phyloP scores from a whole-genome alignment of 805 yeast genomes.

The Saccharomycopsis amapae region DNA sequence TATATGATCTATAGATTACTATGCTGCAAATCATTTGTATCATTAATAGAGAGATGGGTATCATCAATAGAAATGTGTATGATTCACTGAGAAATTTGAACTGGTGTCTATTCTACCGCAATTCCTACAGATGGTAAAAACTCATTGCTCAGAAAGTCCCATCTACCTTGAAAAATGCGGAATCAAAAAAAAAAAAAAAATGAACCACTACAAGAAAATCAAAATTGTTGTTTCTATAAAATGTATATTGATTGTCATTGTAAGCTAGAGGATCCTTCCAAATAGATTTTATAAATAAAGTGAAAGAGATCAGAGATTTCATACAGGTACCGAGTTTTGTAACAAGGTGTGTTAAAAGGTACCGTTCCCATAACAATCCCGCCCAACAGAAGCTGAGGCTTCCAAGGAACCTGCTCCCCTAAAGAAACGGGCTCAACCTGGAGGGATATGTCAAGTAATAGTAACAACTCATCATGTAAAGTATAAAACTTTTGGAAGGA shows the following conservation, averaged over 20 bases:
- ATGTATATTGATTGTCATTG: background rate
- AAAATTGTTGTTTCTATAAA: background rate
- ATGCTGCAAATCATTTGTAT: too few species aligned
- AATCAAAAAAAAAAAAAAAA: background rate
- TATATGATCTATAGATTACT: too few species aligned
- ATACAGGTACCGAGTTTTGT: slow-evolving; percentile 3
- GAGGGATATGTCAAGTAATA: slow-evolving; percentile 6
- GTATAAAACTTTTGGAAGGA: slow-evolving; percentile 14
- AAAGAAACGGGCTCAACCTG: background rate
- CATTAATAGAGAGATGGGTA: too few species aligned
- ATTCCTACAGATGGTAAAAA: slow-evolving; percentile 1
- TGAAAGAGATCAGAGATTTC: slow-evolving; percentile 6
- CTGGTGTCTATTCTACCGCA: slow-evolving; percentile 3
- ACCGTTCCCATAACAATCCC: slow-evolving; percentile 10
- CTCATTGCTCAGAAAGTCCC: slow-evolving; percentile 3
- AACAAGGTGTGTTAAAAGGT: slow-evolving; percentile 10
- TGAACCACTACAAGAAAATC: too few species aligned
- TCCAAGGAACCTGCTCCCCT: slow-evolving; percentile 1
- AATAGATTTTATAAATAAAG: background rate
- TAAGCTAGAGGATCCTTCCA: slow-evolving; percentile 5
- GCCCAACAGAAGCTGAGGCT: background rate
- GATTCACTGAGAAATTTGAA: too few species aligned
- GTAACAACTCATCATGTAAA: slow-evolving; percentile 11
- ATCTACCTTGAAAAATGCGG: slow-evolving; percentile 1
- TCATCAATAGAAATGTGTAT: too few species aligned